phyloP scores from a whole-genome alignment of 805 yeast genomes.

The Saccharomycopsis capsularis region DNA sequence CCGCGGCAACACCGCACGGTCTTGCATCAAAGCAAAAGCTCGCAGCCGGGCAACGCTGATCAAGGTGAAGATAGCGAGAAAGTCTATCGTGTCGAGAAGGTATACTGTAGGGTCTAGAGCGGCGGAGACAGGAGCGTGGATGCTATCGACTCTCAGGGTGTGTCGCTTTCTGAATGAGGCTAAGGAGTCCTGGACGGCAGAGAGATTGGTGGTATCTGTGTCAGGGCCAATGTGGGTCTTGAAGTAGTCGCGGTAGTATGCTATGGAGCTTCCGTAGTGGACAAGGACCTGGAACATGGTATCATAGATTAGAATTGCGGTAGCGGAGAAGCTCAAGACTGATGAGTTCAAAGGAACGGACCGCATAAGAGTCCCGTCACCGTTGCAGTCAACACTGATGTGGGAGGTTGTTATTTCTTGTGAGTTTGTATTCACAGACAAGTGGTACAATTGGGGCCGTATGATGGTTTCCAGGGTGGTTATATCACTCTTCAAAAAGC shows the following conservation, averaged over 20 bases:
- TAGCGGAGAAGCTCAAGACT: conserved; percentile 11
- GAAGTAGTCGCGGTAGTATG: conserved; percentile 13
- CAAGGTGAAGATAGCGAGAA: not conserved
- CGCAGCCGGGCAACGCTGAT: not conserved
- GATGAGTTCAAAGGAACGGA: conserved; percentile 18
- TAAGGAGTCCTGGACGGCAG: not conserved
- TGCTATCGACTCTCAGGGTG: not conserved
- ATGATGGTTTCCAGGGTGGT: conserved; percentile 10
- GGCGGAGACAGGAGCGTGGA: conserved; percentile 22
- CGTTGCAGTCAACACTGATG: not conserved
- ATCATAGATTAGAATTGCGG: conserved; percentile 26
- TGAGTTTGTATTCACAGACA: not conserved
- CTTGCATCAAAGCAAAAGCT: conserved; percentile 19
- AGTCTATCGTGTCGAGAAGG: conserved; percentile 6
- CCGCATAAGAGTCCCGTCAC: not conserved
- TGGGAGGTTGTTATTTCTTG: not conserved
- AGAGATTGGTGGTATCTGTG: not conserved
- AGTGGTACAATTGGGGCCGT: conserved; percentile 2
- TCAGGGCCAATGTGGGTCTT: conserved; percentile 2
- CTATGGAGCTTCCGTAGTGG: conserved; percentile 22
- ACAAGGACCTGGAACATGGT: conserved; percentile 25
- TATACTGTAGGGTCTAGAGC: conserved; percentile 24
- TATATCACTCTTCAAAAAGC: conserved; percentile 27
- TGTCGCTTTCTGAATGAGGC: not conserved
- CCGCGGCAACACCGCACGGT: conserved; percentile 38